A percentile compares a stretch with the other conserved stretches of the same genome.
phyloP scores from a whole-genome alignment of 148 eudicot species.

The Cornus kousa region DNA sequence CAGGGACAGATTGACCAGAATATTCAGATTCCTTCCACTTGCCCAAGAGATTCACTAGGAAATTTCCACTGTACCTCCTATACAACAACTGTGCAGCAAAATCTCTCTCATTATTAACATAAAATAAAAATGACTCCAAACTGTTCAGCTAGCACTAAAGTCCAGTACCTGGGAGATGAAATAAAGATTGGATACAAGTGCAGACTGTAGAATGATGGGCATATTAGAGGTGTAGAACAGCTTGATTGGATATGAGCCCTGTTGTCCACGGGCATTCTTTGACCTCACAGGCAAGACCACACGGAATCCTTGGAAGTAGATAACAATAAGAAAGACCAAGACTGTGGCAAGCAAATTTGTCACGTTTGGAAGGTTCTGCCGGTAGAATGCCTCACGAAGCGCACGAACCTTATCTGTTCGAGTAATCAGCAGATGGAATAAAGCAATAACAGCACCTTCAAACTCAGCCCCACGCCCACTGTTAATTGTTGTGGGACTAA shows the following conservation, averaged over 20 bases:
- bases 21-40: constrained; percentile 89
- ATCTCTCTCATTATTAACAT: background rate
- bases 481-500: constrained; percentile 87
- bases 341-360: constrained; percentile 82
- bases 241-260: constrained; percentile 89
- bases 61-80: constrained; percentile 76
- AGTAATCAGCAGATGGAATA: constrained; percentile 78
- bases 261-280: constrained; percentile 95
- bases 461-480: constrained; percentile 89
- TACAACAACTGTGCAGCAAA: constrained; percentile 52
- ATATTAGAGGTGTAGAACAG: constrained; percentile 93
- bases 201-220: constrained; percentile 93
- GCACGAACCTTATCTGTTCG: constrained; percentile 86
- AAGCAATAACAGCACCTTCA: constrained; percentile 88
- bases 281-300: constrained; percentile 84
- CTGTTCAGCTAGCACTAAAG: background rate
- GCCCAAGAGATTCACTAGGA: constrained; percentile 72
- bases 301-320: constrained; percentile 93
- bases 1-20: constrained; percentile 76
- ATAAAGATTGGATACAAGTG: constrained; percentile 86
- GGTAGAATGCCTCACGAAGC: constrained; percentile 84
- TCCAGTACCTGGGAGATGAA: constrained; percentile 73
- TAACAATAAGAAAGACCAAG: constrained; percentile 72
- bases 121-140: background rate
- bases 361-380: constrained; percentile 89